phyloP scores from a whole-genome alignment of 75 land plant species.

The Azolla pinnata region DNA sequence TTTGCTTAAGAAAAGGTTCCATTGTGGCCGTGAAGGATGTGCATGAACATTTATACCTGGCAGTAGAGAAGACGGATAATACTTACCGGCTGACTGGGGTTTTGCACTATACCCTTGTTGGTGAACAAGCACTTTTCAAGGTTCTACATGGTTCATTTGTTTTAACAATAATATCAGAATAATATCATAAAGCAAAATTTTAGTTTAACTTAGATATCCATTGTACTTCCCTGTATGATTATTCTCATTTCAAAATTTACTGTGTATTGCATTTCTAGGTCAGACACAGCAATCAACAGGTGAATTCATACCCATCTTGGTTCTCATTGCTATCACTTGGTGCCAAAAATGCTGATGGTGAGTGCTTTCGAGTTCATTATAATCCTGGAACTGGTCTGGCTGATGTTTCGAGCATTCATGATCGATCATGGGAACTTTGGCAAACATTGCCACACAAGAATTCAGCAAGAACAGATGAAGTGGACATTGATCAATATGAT shows the following conservation, averaged over 20 bases:
- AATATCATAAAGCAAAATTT: not conserved
- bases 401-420: conserved; percentile 45
- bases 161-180: not conserved
- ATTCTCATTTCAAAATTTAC: not conserved
- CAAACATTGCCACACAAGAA: conserved; percentile 27
- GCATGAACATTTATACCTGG: conserved; percentile 69
- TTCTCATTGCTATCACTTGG: conserved; percentile 69
- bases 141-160: conserved; percentile 16
- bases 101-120: conserved; percentile 74
- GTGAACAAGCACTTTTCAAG: conserved; percentile 76
- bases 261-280: conserved; percentile 34
- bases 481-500: conserved; percentile 25
- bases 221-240: not conserved
- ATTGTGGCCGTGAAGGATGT: conserved; percentile 85
- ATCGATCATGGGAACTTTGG: conserved; percentile 54
- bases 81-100: conserved; percentile 48
- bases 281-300: conserved; percentile 31
- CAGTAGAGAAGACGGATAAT: conserved; percentile 42
- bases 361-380: conserved; percentile 53
- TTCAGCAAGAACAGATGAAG: conserved; percentile 27
- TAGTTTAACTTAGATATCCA: too few species aligned
- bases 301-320: conserved; percentile 29
- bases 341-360: conserved; percentile 55
- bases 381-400: conserved; percentile 49
- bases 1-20: conserved; percentile 40